phyloP scores from a whole-genome alignment of 176 grass and related monocot genomes.

The Eleusine coracana region DNA sequence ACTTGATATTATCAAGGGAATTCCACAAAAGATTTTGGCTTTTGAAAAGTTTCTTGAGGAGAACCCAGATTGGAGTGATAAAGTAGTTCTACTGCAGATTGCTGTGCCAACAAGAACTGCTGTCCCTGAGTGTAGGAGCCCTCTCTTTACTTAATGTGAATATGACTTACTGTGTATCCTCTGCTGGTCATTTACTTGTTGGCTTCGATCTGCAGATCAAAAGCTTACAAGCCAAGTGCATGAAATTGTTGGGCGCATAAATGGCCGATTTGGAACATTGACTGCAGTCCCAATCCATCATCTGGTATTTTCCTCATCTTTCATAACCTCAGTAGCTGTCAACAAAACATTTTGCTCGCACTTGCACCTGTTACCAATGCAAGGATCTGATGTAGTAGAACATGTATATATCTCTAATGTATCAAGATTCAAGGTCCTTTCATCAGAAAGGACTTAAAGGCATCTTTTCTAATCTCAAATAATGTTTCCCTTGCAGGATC shows the following conservation, averaged over 20 bases:
- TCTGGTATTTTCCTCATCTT: constrained; percentile 58
- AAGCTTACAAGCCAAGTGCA: constrained; percentile 97
- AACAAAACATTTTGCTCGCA: neutral
- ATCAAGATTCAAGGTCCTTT: neutral
- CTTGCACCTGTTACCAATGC: neutral
- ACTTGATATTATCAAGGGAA: constrained; percentile 99
- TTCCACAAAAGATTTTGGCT: constrained; percentile 98
- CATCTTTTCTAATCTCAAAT: constrained; percentile 31
- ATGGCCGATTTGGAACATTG: constrained; percentile 95
- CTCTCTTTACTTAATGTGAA: constrained; percentile 35
- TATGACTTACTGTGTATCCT: constrained; percentile 1
- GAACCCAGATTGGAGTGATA: constrained; percentile 78
- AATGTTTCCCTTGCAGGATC: constrained; percentile 69
- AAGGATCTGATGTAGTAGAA: neutral
- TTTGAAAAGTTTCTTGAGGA: constrained; percentile 99
- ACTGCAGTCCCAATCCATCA: constrained; percentile 97
- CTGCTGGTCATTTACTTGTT: constrained; percentile 11
- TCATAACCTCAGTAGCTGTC: neutral
- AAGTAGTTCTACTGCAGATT: constrained; percentile 97
- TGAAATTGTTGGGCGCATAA: constrained; percentile 99
- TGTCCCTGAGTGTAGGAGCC: constrained; percentile 85
- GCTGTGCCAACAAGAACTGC: constrained; percentile 98
- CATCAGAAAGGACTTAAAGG: neutral
- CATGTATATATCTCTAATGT: neutral
- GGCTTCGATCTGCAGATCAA: constrained; percentile 69